Percentiles rank a stretch among this genome's conserved stretches.
These are phyloP conservation scores for Nakazawaea pomicola DNA, from an alignment of 805 yeast genomes.

Conservation along the genomic window DNA sequence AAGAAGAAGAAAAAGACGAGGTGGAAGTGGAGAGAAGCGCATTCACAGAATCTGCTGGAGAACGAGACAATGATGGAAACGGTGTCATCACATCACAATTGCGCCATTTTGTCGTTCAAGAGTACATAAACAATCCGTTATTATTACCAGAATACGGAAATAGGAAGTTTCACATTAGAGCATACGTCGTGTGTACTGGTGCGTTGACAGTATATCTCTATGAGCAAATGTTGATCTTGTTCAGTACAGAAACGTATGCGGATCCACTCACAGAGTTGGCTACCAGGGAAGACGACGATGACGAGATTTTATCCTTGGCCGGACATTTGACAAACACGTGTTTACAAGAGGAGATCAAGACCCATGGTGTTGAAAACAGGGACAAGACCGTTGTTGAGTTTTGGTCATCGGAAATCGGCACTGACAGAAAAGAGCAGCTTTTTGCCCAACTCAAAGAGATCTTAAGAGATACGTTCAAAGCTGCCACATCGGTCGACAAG, in stretches of 20 bases:
- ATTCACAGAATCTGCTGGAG: not conserved
- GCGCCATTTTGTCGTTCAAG: constrained; percentile 88
- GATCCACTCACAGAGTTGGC: constrained; percentile 24
- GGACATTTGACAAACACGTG: constrained; percentile 96
- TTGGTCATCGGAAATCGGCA: constrained; percentile 39
- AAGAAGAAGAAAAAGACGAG: constrained; percentile 27
- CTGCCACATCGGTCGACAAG: constrained; percentile 76
- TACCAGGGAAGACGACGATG: constrained; percentile 22
- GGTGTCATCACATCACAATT: constrained; percentile 82
- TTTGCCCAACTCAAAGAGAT: constrained; percentile 53
- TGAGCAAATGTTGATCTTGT: constrained; percentile 73
- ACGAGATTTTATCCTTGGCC: constrained; percentile 38
- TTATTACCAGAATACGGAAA: constrained; percentile 52
- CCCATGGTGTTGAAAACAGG: constrained; percentile 24
- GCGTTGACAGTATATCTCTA: constrained; percentile 75
- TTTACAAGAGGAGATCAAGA: constrained; percentile 51
- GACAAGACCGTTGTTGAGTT: constrained; percentile 57
- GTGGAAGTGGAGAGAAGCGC: constrained; percentile 15
- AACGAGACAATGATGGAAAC: constrained; percentile 30
- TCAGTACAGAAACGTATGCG: constrained; percentile 55
- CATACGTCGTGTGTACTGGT: constrained; percentile 75
- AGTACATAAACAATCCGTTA: constrained; percentile 67
- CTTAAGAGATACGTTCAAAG: constrained; percentile 67
- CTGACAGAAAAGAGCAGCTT: constrained; percentile 34
- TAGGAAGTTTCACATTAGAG: constrained; percentile 85